Evolutionary conservation across 805 yeast species (phyloP), one percentile per base, ranked within the genome.

Genomic region (Wickerhamomyces kurtzmanii): DNA sequence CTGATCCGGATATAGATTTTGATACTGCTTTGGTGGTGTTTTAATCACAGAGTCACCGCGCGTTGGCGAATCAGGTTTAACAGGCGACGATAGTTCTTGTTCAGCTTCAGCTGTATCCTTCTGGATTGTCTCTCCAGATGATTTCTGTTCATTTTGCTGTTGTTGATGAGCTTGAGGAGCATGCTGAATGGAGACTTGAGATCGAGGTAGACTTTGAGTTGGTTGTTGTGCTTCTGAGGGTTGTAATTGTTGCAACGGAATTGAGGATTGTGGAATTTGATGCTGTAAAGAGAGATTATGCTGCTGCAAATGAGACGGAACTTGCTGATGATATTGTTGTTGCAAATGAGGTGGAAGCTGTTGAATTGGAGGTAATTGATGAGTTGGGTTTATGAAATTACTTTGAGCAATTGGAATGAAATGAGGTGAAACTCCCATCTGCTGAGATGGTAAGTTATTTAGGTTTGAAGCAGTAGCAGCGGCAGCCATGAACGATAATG

Each of bases 111-210:
- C 13, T 11, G 18, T 18, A 6, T 13, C 15, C 3, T 6, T 6
- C 10, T 22, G 11, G 4, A 17, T 20, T 6, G 20, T 16, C 7
- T 13, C 19, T 13, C 16, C 24, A 23, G 23, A 7, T 41, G 6
- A 36, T 7, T 22, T 43, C 46, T 8, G 43, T 38, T 27, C 37
- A 35, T 17, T 36, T 41, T 6, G 43, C 33, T 6, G 48, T 31
- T 3, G 28, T 24, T 11, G 22, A 30, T 7, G 44, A 28, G n/a
- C 40, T 18, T 34, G 30, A 8, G 40, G 34, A 2, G 23, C 13
- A 31, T 40, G 44, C 30, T 43, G 39, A 8, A 18, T 18, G 11
- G n/a, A n/a, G n/a, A n/a, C n/a, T n/a, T n/a, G n/a, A n/a, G 22
- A 14, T 20, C 17, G 6, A 15, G 13, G 11, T 20, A 17, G 19